phyloP scores from a whole-genome alignment of 2,329 filamentous ascomycete genomes.

The Sporothrix phasma region DNA sequence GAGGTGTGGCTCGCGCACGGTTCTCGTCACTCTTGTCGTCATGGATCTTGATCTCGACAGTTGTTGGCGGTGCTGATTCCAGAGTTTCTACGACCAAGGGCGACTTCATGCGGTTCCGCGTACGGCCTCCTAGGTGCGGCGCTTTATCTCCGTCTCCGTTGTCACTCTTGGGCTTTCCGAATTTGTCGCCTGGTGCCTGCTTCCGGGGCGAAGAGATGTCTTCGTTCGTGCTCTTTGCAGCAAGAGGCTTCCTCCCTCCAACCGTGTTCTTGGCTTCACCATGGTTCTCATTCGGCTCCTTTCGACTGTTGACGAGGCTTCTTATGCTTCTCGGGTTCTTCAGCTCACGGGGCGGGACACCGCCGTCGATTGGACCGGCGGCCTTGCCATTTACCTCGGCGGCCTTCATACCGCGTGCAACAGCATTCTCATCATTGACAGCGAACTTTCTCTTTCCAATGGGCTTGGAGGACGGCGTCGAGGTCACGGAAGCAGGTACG shows the following conservation, averaged over 20 bases:
- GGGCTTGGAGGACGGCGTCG: conserved; percentile 27
- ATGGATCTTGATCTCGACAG: background rate
- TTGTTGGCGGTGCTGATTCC: conserved; percentile 16
- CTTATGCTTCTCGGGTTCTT: conserved; percentile 37
- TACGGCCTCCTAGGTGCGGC: conserved; percentile 1
- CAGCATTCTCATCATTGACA: conserved; percentile 43
- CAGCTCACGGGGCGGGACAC: conserved; percentile 15
- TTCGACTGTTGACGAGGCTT: conserved; percentile 34
- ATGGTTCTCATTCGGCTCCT: conserved; percentile 26
- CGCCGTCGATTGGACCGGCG: conserved; percentile 14
- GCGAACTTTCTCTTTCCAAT: conserved; percentile 50
- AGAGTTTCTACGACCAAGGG: conserved; percentile 25
- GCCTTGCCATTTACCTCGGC: conserved; percentile 23
- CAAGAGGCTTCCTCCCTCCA: conserved; percentile 38
- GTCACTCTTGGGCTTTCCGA: conserved; percentile 18
- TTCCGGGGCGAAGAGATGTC: conserved; percentile 51
- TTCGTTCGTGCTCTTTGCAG: conserved; percentile 50
- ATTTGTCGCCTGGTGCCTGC: conserved; percentile 23
- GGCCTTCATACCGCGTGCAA: conserved; percentile 24
- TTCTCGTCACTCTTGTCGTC: background rate
- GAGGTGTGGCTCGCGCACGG: conserved; percentile 23
- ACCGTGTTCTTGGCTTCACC: conserved; percentile 20
- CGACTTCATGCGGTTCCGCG: conserved; percentile 20
- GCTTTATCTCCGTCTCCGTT: conserved; percentile 13
- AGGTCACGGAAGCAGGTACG: background rate